Evolutionary conservation across 2,329 filamentous ascomycete species (phyloP).

Genomic region (Fusarium pseudonygamai): DNA sequence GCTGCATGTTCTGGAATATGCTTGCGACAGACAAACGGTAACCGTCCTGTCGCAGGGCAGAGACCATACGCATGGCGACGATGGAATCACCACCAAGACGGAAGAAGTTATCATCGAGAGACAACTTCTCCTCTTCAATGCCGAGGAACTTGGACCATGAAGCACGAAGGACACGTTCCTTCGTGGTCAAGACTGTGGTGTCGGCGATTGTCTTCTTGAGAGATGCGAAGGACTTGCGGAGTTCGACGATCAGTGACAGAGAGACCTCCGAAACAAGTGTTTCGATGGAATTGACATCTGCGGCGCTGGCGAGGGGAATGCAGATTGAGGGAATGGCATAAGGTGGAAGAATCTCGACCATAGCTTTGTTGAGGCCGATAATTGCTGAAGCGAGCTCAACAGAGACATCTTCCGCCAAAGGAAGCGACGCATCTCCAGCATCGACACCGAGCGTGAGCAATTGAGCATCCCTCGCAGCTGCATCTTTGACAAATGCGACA

Average conservation of each 20-base stretch:
- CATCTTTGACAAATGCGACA: slow-evolving; percentile 32
- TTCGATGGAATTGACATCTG: slow-evolving; percentile 9
- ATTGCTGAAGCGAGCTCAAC: slow-evolving; percentile 34
- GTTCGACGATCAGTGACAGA: slow-evolving; percentile 20
- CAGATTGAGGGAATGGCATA: slow-evolving; percentile 41
- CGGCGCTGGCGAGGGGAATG: slow-evolving; percentile 11
- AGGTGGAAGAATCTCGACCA: slow-evolving; percentile 40
- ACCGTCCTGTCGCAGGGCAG: slow-evolving; percentile 35
- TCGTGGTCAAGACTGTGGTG: slow-evolving; percentile 28
- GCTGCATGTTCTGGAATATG: slow-evolving; percentile 44
- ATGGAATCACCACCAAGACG: slow-evolving; percentile 42
- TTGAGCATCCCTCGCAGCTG: background rate
- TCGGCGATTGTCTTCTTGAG: slow-evolving; percentile 29
- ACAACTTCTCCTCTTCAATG: slow-evolving; percentile 35
- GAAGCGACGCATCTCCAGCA: background rate
- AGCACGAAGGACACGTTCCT: slow-evolving; percentile 29
- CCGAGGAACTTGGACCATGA: slow-evolving; percentile 37
- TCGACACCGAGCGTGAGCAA: slow-evolving; percentile 21
- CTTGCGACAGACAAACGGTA: slow-evolving; percentile 41
- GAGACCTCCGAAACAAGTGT: slow-evolving; percentile 4
- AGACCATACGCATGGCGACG: slow-evolving; percentile 43
- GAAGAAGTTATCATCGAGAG: slow-evolving; percentile 44
- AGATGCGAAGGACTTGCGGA: slow-evolving; percentile 24
- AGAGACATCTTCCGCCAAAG: slow-evolving; percentile 25
- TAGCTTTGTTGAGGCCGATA: slow-evolving; percentile 37